Percentiles rank a stretch among this genome's conserved stretches.
Evolutionary conservation across 192 early-diverging fungal genomes (phyloP).

Genomic region (Martensiomyces pterosporus): DNA sequence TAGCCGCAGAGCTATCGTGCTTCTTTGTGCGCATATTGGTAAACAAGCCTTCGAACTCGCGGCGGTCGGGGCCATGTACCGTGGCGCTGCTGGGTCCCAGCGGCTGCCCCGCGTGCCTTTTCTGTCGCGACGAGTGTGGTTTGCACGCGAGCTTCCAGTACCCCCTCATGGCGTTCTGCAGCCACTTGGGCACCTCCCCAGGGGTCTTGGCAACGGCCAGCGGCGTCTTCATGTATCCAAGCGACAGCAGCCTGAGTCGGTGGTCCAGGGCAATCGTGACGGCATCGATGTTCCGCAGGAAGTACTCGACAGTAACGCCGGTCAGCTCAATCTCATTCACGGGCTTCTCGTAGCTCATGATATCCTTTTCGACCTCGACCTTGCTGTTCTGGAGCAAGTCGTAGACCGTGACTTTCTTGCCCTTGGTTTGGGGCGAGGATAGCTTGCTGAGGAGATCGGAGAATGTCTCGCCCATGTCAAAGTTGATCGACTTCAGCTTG

Average conservation of each 20-base stretch:
- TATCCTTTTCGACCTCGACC: slow-evolving; percentile 21
- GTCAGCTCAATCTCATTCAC: slow-evolving; percentile 22
- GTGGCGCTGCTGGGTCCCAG: slow-evolving; percentile 3
- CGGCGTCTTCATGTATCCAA: slow-evolving; percentile 24
- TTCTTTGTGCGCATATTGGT: no score
- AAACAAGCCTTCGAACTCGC: no score
- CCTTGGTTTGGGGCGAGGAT: slow-evolving; percentile 8
- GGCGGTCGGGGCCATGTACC: not conserved
- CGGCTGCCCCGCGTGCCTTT: not conserved
- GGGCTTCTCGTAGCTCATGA: slow-evolving; percentile 13
- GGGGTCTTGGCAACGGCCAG: slow-evolving; percentile 17
- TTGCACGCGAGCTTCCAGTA: slow-evolving; percentile 45
- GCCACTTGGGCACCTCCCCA: slow-evolving; percentile 35
- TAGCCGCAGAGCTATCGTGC: no score
- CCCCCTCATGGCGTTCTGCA: slow-evolving; percentile 46
- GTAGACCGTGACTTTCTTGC: slow-evolving; percentile 38
- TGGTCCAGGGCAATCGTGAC: slow-evolving; percentile 47
- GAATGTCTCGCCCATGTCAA: slow-evolving; percentile 45
- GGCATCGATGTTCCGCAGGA: slow-evolving; percentile 41
- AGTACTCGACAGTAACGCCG: slow-evolving; percentile 34
- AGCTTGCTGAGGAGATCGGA: slow-evolving; percentile 30
- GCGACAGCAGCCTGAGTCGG: slow-evolving; percentile 27
- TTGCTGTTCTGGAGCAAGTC: slow-evolving; percentile 44
- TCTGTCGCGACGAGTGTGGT: slow-evolving; percentile 3
- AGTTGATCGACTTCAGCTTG: slow-evolving; percentile 42